Conservation (phyloP, 495 filamentous ascomycete genomes). For the Neurospora pannonica region DNA sequence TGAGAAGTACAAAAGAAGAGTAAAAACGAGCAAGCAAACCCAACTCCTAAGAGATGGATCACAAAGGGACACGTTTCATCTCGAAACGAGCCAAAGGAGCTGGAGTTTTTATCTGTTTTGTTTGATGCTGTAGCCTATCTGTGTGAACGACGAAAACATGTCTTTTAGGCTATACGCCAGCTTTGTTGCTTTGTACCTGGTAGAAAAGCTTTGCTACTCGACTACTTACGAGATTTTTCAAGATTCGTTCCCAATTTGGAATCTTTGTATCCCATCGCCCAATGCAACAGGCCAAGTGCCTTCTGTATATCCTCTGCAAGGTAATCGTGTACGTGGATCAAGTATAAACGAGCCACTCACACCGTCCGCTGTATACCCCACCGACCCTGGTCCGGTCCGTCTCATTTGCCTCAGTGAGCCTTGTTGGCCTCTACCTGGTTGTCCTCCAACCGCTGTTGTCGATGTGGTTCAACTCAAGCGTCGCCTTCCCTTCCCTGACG, state of each 20-base stretch:
- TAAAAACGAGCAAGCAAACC: no score
- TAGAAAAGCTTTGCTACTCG: not conserved
- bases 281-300: not conserved
- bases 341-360: not conserved
- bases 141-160: not conserved
- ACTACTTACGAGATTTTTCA: not conserved
- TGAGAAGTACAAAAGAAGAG: no score
- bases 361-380: not conserved
- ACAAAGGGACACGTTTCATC: not conserved
- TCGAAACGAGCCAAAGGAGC: not conserved
- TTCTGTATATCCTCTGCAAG: not conserved
- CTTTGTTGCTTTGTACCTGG: not conserved
- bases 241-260: not conserved
- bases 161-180: not conserved
- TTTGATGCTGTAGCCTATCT: not conserved
- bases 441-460: not conserved
- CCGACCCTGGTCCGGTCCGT: not conserved
- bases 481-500: not conserved
- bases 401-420: not conserved
- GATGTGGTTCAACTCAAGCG: not conserved
- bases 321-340: not conserved
- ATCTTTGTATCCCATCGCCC: not conserved
- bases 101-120: not conserved
- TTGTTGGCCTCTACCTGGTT: not conserved
- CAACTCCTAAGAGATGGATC: no score